Evolutionary conservation across 441 rosid species (phyloP).

Genomic region (Geranium incanum): DNA sequence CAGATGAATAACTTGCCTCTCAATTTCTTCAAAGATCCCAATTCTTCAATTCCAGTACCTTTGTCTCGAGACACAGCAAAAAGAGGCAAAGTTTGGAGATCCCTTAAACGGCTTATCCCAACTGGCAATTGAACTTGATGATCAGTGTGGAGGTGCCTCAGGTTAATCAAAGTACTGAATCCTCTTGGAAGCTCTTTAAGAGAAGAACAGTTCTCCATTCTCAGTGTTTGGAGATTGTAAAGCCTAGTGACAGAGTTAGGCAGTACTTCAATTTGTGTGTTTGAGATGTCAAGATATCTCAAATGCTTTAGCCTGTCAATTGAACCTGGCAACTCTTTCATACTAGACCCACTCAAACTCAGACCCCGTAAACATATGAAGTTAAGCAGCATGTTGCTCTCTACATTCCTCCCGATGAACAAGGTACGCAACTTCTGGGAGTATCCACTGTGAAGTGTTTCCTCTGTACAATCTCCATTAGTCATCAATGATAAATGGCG

Average conservation of each 20-base stretch:
- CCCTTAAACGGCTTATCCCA: background rate
- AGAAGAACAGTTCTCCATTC: background rate
- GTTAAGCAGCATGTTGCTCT: background rate
- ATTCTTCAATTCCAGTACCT: background rate
- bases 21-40: background rate
- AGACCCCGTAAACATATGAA: background rate
- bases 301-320: slow-evolving; percentile 16
- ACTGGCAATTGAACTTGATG: background rate
- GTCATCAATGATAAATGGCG: slow-evolving; percentile 2
- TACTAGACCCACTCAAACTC: background rate
- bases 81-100: background rate
- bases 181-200: background rate
- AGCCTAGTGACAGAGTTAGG: background rate
- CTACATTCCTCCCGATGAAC: background rate
- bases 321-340: background rate
- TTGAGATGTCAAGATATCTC: slow-evolving; percentile 15
- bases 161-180: background rate
- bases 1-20: background rate
- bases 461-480: background rate
- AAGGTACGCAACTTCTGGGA: background rate
- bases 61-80: background rate
- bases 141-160: background rate
- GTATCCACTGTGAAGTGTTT: background rate
- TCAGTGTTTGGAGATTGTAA: background rate
- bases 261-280: background rate